phyloP scores from a whole-genome alignment of 805 yeast species.

The Yarrowia bubula region DNA sequence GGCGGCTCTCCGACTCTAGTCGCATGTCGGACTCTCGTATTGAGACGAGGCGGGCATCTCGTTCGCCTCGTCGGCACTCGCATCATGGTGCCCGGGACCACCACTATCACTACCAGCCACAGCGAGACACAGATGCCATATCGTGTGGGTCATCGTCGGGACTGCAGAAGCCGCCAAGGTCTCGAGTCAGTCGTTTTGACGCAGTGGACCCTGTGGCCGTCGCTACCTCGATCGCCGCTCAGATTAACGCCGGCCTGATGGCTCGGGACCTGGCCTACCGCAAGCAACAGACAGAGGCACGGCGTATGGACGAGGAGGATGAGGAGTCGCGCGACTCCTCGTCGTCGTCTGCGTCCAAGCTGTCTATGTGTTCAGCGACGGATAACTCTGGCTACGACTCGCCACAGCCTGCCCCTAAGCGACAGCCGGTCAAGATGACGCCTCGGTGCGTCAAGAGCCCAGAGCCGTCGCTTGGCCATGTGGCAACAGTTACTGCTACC shows the following conservation, averaged over 20 bases:
- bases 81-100: too few relatives aligned
- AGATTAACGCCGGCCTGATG: slow-evolving; percentile 37
- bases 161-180: background rate
- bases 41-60: background rate
- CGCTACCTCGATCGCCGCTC: slow-evolving; percentile 40
- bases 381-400: background rate
- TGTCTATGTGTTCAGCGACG: background rate
- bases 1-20: background rate
- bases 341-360: background rate
- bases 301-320: background rate
- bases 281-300: background rate
- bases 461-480: too few relatives aligned
- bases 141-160: background rate
- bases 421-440: background rate
- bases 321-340: slow-evolving; percentile 1
- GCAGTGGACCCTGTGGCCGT: slow-evolving; percentile 35
- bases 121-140: too few relatives aligned
- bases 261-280: slow-evolving; percentile 9
- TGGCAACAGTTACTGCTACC: background rate
- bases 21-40: background rate
- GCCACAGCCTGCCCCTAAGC: background rate
- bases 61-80: too few relatives aligned
- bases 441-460: background rate
- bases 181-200: background rate
- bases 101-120: too few relatives aligned